phyloP scores from a whole-genome alignment of 208 protist genomes.

The Acanthamoeba royreba region DNA sequence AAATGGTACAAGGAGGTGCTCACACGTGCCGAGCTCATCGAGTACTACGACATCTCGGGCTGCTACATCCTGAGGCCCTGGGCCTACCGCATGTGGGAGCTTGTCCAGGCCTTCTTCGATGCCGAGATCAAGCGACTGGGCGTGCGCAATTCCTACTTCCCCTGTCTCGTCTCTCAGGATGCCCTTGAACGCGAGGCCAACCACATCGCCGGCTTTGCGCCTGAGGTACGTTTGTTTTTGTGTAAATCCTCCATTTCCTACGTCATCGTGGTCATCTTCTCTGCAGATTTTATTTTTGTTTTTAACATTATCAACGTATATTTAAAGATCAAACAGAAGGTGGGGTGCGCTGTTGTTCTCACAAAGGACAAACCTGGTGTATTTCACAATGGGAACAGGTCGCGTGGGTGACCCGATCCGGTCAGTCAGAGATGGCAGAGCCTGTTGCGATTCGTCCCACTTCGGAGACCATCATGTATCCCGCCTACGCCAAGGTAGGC shows the following conservation, averaged over 20 bases:
- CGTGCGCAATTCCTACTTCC: conserved; percentile 97
- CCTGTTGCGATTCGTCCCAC: conserved; percentile 98
- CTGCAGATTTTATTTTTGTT: neutral
- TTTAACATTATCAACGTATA: neutral
- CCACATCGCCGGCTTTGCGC: conserved; percentile 98
- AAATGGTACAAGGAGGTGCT: conserved; percentile 97
- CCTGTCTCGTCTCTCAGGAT: conserved; percentile 94
- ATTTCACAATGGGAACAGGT: conserved; percentile 76
- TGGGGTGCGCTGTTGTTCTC: neutral
- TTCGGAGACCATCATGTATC: conserved; percentile 99
- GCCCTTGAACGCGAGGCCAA: conserved; percentile 95
- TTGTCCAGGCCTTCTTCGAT: conserved; percentile 88
- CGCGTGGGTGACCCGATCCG: conserved; percentile 87
- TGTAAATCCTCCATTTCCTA: neutral
- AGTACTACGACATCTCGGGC: conserved; percentile 99
- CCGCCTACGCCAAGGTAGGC: conserved; percentile 93
- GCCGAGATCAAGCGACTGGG: conserved; percentile 89
- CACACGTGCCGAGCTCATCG: conserved; percentile 96
- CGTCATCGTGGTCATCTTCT: neutral
- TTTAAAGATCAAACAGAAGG: no score
- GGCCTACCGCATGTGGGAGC: conserved; percentile 96
- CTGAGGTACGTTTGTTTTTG: conserved; percentile 91
- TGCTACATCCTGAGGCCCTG: conserved; percentile 98
- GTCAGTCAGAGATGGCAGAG: conserved; percentile 82
- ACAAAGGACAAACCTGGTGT: no score